Evolutionary conservation across 176 grass and related monocot species (phyloP), one percentile per base, ranked within the genome.

Genomic region (Hordeum marinum): DNA sequence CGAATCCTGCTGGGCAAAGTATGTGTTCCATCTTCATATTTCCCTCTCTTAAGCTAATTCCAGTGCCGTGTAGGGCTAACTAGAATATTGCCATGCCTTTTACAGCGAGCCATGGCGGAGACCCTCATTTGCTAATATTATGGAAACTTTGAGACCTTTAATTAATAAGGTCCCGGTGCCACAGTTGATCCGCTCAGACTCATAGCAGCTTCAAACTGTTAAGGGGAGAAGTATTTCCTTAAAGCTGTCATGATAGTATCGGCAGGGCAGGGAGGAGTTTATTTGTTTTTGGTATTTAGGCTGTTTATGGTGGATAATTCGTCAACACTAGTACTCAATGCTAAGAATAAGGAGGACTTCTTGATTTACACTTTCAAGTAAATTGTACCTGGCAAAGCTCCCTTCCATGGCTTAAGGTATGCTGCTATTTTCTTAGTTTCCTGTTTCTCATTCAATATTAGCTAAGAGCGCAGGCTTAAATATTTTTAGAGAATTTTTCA

Each of bases 1-100:
- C 46, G 93, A 95, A 45, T 92, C 91, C 63, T 96, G 96, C 84
- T 99, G 96, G 96, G 82, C 93, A 4, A 92, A 90, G 96, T 98
- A 98, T 85, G 89, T 72, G 3, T 37, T 82, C 31, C 26, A 48
- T 60, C 60, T 39, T 79, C 25, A 36, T 52, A 42, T 76, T 75
- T 87, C 41, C 36, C 11, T 83, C 17, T 54, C 4, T 32, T 71
- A 55, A 68, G 21, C 62, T 61, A 24, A 41, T 70, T 1, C 12
- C 10, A 41, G 18, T 55, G 34, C 23, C 21, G 0, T 60, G 39
- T 55, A 42, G 66, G 37, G 59, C 67, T 83, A 77, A 87, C 65
- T 21, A 11, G 25, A 74, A 68, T 79, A 50, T 68, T 86, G 1
- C 15, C n/a, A 27, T 74, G 58, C 25, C 39, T 75, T 43, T 68